Evolutionary conservation across 176 grass and related monocot genomes (phyloP).

Genomic region (Otatea glauca): DNA sequence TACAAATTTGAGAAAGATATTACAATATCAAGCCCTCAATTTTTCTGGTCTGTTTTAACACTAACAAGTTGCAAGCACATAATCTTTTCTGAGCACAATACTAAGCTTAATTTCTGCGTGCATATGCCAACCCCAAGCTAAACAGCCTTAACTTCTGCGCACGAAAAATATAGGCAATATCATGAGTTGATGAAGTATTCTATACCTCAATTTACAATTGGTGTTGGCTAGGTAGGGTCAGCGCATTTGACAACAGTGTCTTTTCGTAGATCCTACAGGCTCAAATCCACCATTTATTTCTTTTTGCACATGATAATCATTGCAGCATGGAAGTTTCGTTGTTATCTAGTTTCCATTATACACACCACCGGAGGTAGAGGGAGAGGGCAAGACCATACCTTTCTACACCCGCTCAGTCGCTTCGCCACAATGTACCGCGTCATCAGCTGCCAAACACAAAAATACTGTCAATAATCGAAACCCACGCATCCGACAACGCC

Average conservation of each 20-base stretch:
- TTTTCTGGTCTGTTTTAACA: no score
- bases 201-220: background rate
- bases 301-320: background rate
- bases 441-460: conserved; percentile 48
- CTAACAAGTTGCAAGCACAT: background rate
- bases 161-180: background rate
- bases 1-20: background rate
- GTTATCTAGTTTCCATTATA: background rate
- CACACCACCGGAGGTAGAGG: background rate
- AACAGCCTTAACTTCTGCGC: background rate
- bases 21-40: background rate
- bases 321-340: background rate
- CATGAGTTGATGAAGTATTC: background rate
- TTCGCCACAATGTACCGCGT: conserved; percentile 67
- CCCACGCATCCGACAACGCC: background rate
- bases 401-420: conserved; percentile 68
- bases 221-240: background rate
- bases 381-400: conserved; percentile 46
- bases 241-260: background rate
- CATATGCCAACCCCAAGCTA: background rate
- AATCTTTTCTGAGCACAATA: background rate
- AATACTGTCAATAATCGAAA: background rate
- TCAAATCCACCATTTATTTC: background rate
- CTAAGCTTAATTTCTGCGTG: background rate
- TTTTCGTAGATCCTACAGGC: background rate